These are phyloP conservation scores for thale cress (Arabidopsis thaliana) DNA, from an alignment of 345 rosid species.

Conservation along the genomic window DNA sequence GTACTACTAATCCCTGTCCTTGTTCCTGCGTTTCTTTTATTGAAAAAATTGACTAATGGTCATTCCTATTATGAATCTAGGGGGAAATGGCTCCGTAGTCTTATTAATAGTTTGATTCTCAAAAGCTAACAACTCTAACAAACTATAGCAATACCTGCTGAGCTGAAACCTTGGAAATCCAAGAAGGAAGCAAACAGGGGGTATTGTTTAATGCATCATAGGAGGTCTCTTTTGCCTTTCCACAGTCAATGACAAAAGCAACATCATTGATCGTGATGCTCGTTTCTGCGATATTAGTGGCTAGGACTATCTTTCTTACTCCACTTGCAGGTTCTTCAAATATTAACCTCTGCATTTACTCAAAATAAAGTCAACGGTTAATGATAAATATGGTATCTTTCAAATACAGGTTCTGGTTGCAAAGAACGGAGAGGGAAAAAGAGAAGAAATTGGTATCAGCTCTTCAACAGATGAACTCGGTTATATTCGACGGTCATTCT, in stretches of 20 bases:
- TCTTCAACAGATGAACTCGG: not conserved
- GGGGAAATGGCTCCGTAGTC: not conserved
- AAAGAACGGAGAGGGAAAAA: constrained; percentile 1
- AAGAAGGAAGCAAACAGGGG: constrained; percentile 91
- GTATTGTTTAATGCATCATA: constrained; percentile 95
- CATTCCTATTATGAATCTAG: constrained; percentile 15
- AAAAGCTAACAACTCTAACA: constrained; percentile 28
- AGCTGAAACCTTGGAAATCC: constrained; percentile 95
- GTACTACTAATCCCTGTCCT: not conserved
- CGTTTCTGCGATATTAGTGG: constrained; percentile 97
- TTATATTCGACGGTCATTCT: not conserved
- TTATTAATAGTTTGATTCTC: constrained; percentile 16
- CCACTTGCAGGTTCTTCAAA: constrained; percentile 83
- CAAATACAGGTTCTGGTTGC: not conserved
- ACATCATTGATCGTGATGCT: constrained; percentile 93
- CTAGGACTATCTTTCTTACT: constrained; percentile 84
- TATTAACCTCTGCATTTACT: constrained; percentile 73
- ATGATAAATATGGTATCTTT: constrained; percentile 3
- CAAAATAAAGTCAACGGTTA: constrained; percentile 26
- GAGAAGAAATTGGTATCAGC: constrained; percentile 19
- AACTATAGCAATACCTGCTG: constrained; percentile 67
- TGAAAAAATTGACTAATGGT: not conserved
- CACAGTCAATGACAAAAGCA: constrained; percentile 90
- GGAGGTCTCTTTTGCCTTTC: constrained; percentile 94
- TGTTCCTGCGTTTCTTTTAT: constrained; percentile 10